phyloP scores from a whole-genome alignment of 176 grass and related monocot species.

The Metroxylon sagu region DNA sequence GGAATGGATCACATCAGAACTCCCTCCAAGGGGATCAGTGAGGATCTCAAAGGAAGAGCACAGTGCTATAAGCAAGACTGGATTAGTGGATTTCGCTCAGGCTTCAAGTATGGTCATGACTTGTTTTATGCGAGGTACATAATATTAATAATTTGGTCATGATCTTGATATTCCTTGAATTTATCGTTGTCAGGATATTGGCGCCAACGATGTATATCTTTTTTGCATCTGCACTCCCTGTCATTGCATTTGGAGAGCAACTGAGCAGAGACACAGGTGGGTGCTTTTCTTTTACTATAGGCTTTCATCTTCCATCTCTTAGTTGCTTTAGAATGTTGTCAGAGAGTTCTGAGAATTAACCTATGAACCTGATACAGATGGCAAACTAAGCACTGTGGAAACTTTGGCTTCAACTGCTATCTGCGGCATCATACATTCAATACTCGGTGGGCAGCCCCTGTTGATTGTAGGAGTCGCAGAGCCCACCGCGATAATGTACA shows the following conservation, averaged over 20 bases:
- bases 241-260: slow-evolving; percentile 81
- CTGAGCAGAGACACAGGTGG: slow-evolving; percentile 63
- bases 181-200: slow-evolving; percentile 46
- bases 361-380: slow-evolving; percentile 36
- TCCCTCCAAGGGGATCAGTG: slow-evolving; percentile 49
- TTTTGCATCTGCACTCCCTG: slow-evolving; percentile 89
- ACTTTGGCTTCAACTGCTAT: slow-evolving; percentile 77
- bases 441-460: slow-evolving; percentile 82
- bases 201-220: slow-evolving; percentile 92
- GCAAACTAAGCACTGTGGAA: slow-evolving; percentile 67
- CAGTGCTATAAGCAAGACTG: slow-evolving; percentile 76
- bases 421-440: slow-evolving; percentile 79
- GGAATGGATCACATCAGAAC: slow-evolving; percentile 36
- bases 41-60: slow-evolving; percentile 56
- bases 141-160: background rate
- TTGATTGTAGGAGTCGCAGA: slow-evolving; percentile 91
- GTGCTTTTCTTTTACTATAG: background rate
- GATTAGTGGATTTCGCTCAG: slow-evolving; percentile 37
- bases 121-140: too few species aligned
- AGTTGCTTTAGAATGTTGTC: slow-evolving; percentile 3
- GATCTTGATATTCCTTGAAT: background rate
- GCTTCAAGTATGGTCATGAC: slow-evolving; percentile 37
- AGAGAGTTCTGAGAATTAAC: background rate
- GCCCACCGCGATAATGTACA: slow-evolving; percentile 93
- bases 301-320: background rate